Percentiles rank a stretch among this genome's conserved stretches.
These are phyloP conservation scores for Oidium heveae DNA, from an alignment of 2,329 filamentous ascomycete genomes.

Conservation along the genomic window DNA sequence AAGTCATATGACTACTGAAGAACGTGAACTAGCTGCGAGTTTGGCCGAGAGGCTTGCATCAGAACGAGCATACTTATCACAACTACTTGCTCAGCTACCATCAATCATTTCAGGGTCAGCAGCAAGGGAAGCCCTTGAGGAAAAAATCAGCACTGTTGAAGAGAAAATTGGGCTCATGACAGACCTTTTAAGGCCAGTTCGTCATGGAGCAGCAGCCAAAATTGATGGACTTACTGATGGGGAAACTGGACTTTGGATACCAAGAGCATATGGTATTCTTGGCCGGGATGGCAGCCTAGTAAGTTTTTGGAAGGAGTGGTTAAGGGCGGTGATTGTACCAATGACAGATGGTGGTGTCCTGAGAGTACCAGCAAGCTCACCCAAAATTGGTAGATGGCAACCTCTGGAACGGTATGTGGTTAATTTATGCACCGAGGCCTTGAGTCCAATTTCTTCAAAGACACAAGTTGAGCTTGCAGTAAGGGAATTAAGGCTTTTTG, in stretches of 20 bases:
- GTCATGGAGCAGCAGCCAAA: constrained; percentile 85
- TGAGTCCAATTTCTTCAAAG: constrained; percentile 75
- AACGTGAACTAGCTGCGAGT: constrained; percentile 77
- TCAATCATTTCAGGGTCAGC: constrained; percentile 55
- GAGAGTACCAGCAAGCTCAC: constrained; percentile 67
- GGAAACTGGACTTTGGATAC: constrained; percentile 89
- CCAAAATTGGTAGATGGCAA: constrained; percentile 82
- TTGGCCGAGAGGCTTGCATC: constrained; percentile 66
- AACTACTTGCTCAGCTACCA: constrained; percentile 62
- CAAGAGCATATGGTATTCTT: constrained; percentile 75
- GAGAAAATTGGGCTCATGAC: constrained; percentile 96
- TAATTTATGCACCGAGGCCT: constrained; percentile 85
- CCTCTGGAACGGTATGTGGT: constrained; percentile 90
- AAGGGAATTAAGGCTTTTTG: constrained; percentile 73
- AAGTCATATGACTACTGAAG: constrained; percentile 67
- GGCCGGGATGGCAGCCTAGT: constrained; percentile 64
- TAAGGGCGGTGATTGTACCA: constrained; percentile 75
- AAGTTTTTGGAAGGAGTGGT: constrained; percentile 96
- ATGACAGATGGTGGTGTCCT: constrained; percentile 77
- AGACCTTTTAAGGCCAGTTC: constrained; percentile 72
- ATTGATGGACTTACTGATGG: constrained; percentile 91
- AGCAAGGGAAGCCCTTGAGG: constrained; percentile 64
- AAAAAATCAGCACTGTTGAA: constrained; percentile 84
- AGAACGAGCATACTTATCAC: constrained; percentile 74
- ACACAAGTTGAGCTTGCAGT: constrained; percentile 86